Conservation (phyloP, 176 grass and related monocot genomes). For the Melocanna baccifera region DNA sequence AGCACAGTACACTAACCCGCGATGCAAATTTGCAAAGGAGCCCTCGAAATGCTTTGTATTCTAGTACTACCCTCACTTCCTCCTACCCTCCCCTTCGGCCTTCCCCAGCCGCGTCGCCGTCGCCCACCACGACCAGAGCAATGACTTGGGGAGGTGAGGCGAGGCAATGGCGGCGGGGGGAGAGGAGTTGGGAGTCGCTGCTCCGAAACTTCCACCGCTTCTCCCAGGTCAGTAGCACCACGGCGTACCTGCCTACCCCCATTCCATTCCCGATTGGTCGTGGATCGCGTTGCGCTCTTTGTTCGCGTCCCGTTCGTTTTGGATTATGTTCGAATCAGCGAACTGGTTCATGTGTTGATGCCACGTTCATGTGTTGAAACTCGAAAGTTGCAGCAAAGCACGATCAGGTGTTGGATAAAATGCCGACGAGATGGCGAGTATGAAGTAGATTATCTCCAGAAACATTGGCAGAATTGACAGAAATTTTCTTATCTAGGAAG, state of each 20-base stretch:
- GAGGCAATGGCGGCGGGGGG: slow-evolving; percentile 27
- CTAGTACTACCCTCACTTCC: no score
- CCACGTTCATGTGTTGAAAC: not conserved
- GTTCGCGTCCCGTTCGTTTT: not conserved
- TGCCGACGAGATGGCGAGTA: not conserved
- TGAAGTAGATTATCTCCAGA: not conserved
- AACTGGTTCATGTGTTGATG: not conserved
- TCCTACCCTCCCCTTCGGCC: not conserved
- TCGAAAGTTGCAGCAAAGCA: not conserved
- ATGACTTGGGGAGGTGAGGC: not conserved
- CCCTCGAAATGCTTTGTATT: not conserved
- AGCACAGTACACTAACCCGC: not conserved
- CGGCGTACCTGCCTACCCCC: not conserved
- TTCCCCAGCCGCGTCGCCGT: not conserved
- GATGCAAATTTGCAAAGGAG: not conserved
- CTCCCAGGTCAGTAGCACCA: slow-evolving; percentile 45
- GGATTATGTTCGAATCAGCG: not conserved
- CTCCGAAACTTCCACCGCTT: slow-evolving; percentile 64
- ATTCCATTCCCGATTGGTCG: not conserved
- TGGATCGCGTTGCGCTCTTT: not conserved
- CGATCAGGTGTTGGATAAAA: slow-evolving; percentile 18
- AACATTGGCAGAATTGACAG: not conserved
- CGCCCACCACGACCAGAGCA: not conserved
- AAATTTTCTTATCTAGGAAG: not conserved
- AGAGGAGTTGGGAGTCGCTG: slow-evolving; percentile 52